These are phyloP conservation scores for Xylaria cubensis DNA, from an alignment of 495 filamentous ascomycete genomes.

Conservation along the genomic window DNA sequence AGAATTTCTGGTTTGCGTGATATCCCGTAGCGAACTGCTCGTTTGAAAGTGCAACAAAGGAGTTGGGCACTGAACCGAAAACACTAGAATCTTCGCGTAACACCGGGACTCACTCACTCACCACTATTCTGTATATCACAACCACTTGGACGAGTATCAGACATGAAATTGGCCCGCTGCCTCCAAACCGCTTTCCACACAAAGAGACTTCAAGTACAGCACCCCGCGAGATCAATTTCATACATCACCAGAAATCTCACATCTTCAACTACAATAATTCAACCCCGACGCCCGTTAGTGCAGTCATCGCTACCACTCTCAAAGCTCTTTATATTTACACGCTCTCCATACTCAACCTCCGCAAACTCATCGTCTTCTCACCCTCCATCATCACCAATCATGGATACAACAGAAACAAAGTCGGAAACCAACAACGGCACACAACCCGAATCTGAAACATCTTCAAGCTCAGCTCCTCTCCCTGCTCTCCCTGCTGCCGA, in stretches of 20 bases:
- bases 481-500: conserved; percentile 35
- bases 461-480: conserved; percentile 16
- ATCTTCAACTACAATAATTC: neutral
- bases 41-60: neutral
- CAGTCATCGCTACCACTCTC: neutral
- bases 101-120: neutral
- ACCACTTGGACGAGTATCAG: neutral
- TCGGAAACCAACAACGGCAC: neutral
- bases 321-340: neutral
- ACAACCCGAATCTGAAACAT: conserved; percentile 13
- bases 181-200: conserved; percentile 7
- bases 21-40: neutral
- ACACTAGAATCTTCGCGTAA: neutral
- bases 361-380: neutral
- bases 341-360: neutral
- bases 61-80: neutral
- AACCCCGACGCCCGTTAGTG: neutral
- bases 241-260: neutral
- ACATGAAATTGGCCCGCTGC: conserved; percentile 12
- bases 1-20: too few species aligned
- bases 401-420: conserved; percentile 17
- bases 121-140: neutral
- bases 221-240: conserved; percentile 13
- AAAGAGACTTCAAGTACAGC: neutral
- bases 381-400: neutral